Evolutionary conservation across 2,329 filamentous ascomycete species (phyloP).

Genomic region (Sarocladiaceae sp.): DNA sequence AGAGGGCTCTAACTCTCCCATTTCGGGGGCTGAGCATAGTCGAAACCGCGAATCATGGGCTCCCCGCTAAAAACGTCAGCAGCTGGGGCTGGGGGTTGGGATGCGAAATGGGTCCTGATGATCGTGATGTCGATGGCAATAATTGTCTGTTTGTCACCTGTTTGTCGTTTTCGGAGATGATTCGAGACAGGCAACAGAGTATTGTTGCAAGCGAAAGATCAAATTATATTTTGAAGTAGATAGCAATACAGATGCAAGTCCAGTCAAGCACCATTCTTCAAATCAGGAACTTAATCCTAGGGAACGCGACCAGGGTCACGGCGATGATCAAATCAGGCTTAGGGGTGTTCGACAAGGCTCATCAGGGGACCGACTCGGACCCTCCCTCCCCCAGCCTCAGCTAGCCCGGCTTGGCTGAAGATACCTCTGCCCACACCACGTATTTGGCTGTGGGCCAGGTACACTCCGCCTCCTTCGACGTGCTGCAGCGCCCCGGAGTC

Average conservation of each 20-base stretch:
- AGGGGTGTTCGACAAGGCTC: too few relatives aligned
- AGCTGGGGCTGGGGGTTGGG: background rate
- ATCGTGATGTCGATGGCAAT: background rate
- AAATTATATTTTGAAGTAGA: background rate
- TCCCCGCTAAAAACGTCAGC: slow-evolving; percentile 9
- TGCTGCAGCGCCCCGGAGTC: too few relatives aligned
- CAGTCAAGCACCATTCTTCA: background rate
- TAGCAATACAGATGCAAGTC: background rate
- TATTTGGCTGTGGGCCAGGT: background rate
- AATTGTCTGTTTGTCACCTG: too few relatives aligned
- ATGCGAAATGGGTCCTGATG: too few relatives aligned
- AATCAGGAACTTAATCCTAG: background rate
- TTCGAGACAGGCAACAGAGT: too few relatives aligned
- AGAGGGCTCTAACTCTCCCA: background rate
- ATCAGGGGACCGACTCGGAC: background rate
- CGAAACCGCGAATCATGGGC: background rate
- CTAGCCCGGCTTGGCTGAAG: slow-evolving; percentile 4
- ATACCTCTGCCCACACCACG: background rate
- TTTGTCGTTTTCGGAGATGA: too few relatives aligned
- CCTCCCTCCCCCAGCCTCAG: slow-evolving; percentile 4
- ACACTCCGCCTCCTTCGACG: background rate
- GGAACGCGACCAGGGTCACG: background rate
- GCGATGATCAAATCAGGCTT: too few relatives aligned
- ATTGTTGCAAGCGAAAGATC: background rate
- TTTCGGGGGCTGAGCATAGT: slow-evolving; percentile 1